Evolutionary conservation across 2,329 filamentous ascomycete species (phyloP).

Genomic region (Ceratocystis harringtonii): DNA sequence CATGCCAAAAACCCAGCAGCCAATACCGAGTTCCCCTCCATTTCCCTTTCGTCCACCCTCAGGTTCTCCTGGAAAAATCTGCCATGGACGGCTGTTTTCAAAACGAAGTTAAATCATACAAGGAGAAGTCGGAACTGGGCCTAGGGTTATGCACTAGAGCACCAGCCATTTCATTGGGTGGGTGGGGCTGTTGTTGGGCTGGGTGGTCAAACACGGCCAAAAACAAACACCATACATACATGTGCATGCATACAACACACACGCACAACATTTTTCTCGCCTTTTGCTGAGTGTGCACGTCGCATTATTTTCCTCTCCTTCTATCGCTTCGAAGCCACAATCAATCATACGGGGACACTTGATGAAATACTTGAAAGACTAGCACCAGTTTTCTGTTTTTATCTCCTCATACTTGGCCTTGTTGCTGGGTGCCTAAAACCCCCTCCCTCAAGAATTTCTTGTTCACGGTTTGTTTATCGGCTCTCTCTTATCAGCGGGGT

Average conservation of each 20-base stretch:
- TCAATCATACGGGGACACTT: too few species aligned
- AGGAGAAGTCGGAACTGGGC: too few species aligned
- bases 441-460: not conserved
- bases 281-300: too few species aligned
- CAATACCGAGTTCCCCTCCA: not conserved
- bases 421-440: not conserved
- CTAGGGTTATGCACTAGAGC: too few species aligned
- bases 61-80: too few species aligned
- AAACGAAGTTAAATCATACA: too few species aligned
- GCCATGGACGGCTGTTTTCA: too few species aligned
- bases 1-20: not conserved
- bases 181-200: not conserved
- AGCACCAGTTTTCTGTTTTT: not conserved
- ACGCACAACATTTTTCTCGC: not conserved
- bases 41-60: too few species aligned
- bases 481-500: conserved; percentile 12
- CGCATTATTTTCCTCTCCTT: too few species aligned
- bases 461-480: not conserved
- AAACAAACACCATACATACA: not conserved
- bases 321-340: too few species aligned
- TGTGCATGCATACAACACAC: not conserved
- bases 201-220: not conserved
- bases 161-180: too few species aligned
- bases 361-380: too few species aligned
- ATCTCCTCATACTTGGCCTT: not conserved